These are phyloP conservation scores for Sugiyamaella floridensis DNA, from an alignment of 805 yeast species.

Conservation along the genomic window DNA sequence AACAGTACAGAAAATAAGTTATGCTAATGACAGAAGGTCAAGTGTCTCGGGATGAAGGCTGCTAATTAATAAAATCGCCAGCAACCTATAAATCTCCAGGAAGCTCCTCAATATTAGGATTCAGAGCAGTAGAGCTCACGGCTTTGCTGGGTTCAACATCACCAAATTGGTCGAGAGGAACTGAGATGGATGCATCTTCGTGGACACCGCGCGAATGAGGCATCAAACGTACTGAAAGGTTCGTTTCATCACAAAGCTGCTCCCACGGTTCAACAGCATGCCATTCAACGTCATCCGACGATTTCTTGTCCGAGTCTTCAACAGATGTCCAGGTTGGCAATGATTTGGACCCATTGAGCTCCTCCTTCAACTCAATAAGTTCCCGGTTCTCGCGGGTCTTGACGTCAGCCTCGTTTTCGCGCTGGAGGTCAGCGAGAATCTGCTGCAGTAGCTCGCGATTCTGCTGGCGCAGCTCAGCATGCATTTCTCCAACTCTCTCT, in stretches of 20 bases:
- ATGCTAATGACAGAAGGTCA: no score
- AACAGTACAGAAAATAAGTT: no score
- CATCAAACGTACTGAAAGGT: constrained; percentile 18
- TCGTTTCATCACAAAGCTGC: constrained; percentile 19
- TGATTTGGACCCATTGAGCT: constrained; percentile 1
- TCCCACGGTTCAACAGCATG: constrained; percentile 21
- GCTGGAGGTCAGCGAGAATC: constrained; percentile 12
- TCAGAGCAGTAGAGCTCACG: not conserved
- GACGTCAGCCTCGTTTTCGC: constrained; percentile 5
- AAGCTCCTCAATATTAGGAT: not conserved
- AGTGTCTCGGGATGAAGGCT: no score
- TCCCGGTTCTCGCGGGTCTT: constrained; percentile 5
- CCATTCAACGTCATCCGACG: constrained; percentile 14
- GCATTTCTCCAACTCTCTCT: constrained; percentile 9
- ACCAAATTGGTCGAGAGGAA: not conserved
- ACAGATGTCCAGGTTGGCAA: not conserved
- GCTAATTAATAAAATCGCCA: no score
- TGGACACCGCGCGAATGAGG: constrained; percentile 32
- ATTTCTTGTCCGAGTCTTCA: not conserved
- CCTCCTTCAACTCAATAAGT: constrained; percentile 10
- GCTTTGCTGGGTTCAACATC: not conserved
- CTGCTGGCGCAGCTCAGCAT: constrained; percentile 13
- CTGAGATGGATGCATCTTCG: constrained; percentile 4
- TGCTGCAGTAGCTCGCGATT: constrained; percentile 12
- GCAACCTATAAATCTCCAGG: not conserved